phyloP scores from a whole-genome alignment of 345 rosid species.

The Citropsis articulata region DNA sequence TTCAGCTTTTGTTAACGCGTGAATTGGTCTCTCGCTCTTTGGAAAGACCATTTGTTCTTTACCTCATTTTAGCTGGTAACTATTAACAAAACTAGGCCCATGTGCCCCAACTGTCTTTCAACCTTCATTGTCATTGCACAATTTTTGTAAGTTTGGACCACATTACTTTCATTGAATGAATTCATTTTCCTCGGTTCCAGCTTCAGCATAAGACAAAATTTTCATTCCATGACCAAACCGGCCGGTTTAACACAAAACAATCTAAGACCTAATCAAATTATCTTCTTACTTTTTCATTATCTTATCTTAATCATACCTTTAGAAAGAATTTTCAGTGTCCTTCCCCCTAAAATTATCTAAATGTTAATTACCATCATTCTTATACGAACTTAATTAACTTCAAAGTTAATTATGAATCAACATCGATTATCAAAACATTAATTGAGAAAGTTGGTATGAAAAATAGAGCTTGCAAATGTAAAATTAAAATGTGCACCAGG shows the following conservation, averaged over 20 bases:
- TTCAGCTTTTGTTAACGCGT: background rate
- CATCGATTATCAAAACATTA: background rate
- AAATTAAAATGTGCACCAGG: background rate
- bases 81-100: background rate
- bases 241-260: background rate
- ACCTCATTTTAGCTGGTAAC: slow-evolving; percentile 1
- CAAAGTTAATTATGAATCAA: background rate
- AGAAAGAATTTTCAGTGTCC: too few relatives aligned
- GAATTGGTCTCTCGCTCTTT: slow-evolving; percentile 6
- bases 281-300: background rate
- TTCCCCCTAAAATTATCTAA: too few relatives aligned
- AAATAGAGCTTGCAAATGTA: background rate
- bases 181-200: background rate
- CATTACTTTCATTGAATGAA: background rate
- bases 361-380: too few relatives aligned
- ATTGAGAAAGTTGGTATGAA: slow-evolving; percentile 1
- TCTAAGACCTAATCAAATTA: background rate
- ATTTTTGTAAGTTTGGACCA: background rate
- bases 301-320: too few relatives aligned
- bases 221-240: background rate
- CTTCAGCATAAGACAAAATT: slow-evolving; percentile 13
- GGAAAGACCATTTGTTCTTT: slow-evolving; percentile 9
- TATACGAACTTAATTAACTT: too few relatives aligned
- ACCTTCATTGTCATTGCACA: background rate
- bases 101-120: background rate